Percentiles rank a stretch among this genome's conserved stretches.
Evolutionary conservation across 148 eudicot species (phyloP).

Genomic region (Cornus kousa): DNA sequence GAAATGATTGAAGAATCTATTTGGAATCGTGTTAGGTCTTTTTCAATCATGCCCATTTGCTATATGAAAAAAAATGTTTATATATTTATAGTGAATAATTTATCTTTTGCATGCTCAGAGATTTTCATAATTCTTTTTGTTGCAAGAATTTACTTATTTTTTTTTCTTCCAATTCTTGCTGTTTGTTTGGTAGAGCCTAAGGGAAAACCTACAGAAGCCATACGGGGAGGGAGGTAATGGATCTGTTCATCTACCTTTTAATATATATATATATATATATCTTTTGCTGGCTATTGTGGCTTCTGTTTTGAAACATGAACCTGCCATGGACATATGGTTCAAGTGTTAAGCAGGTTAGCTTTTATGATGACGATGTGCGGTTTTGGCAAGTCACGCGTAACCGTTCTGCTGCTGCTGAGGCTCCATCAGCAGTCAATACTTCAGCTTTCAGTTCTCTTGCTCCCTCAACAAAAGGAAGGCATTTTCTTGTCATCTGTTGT

Average conservation of each 20-base stretch:
- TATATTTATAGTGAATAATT: neutral
- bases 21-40: neutral
- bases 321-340: slow-evolving; percentile 22
- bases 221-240: slow-evolving; percentile 89
- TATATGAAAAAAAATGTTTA: neutral
- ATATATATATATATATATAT: neutral
- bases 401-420: slow-evolving; percentile 93
- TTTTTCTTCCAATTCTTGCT: slow-evolving; percentile 8
- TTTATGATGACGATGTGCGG: slow-evolving; percentile 93
- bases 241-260: slow-evolving; percentile 17
- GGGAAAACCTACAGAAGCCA: slow-evolving; percentile 97
- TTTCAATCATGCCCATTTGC: neutral
- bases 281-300: neutral
- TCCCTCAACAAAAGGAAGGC: slow-evolving; percentile 93
- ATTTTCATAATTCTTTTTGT: neutral
- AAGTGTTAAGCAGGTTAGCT: slow-evolving; percentile 96
- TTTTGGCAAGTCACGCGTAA: slow-evolving; percentile 87
- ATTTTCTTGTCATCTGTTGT: slow-evolving; percentile 94
- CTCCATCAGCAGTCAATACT: slow-evolving; percentile 79
- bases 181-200: slow-evolving; percentile 47
- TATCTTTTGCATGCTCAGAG: neutral
- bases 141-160: neutral
- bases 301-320: slow-evolving; percentile 20
- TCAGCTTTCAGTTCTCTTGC: slow-evolving; percentile 70
- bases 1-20: too few relatives aligned